Percentiles rank a stretch among this genome's conserved stretches.
These are phyloP conservation scores for Pythium volutum DNA, from an alignment of 352 stramenopile genomes.

Conservation along the genomic window DNA sequence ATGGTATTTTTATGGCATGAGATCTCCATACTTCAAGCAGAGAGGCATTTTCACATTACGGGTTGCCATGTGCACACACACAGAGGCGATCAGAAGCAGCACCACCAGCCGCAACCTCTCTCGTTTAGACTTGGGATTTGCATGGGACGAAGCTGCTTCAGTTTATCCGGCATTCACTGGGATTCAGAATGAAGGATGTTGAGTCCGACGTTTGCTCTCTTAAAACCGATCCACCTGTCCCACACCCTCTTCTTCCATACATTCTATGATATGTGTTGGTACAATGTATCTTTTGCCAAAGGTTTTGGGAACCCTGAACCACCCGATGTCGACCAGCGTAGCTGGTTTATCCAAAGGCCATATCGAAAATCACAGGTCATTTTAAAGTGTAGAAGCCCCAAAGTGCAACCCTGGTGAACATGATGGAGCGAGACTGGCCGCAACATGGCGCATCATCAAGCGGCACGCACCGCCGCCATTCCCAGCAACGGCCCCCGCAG, in stretches of 20 bases:
- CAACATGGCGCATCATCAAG: neutral
- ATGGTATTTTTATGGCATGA: too few relatives aligned
- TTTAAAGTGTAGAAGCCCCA: conserved; percentile 1
- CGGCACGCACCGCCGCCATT: neutral
- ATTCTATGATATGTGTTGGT: neutral
- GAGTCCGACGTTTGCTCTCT: neutral
- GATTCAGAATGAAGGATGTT: neutral
- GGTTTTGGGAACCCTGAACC: neutral
- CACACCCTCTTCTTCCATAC: neutral
- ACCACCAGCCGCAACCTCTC: too few relatives aligned
- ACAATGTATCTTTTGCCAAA: neutral
- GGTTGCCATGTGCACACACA: too few relatives aligned
- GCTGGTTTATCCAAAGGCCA: conserved; percentile 14
- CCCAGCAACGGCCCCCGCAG: neutral
- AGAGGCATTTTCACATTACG: too few relatives aligned
- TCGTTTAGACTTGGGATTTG: too few relatives aligned
- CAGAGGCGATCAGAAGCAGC: too few relatives aligned
- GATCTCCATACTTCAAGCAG: too few relatives aligned
- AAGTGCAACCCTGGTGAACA: conserved; percentile 3
- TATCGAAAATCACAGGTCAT: conserved; percentile 1
- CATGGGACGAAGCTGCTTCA: neutral
- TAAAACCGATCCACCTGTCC: neutral
- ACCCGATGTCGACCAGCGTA: neutral
- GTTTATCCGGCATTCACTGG: neutral
- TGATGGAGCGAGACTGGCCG: conserved; percentile 5